Evolutionary conservation across 1,139 yeast species (phyloP).

Genomic region (Yamadazyma songkhlaensis): DNA sequence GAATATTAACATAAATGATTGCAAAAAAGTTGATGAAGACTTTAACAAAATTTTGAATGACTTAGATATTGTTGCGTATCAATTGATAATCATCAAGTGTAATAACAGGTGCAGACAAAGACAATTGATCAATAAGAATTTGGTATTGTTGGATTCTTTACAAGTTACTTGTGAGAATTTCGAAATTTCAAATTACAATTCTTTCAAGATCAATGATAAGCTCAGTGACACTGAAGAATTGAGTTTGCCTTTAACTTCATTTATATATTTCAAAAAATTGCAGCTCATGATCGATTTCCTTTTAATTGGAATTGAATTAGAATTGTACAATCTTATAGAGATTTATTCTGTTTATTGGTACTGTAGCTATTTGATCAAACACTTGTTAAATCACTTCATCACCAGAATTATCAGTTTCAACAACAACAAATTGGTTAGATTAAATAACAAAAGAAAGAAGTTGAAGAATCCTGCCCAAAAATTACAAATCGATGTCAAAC

Average conservation of each 20-base stretch:
- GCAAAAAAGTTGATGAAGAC: constrained; percentile 7
- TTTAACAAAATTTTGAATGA: constrained; percentile 24
- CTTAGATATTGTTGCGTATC: constrained; percentile 49
- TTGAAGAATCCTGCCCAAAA: constrained; percentile 3
- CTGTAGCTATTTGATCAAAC: constrained; percentile 49
- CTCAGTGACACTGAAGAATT: constrained; percentile 23
- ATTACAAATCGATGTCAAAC: constrained; percentile 37
- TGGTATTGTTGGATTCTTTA: constrained; percentile 69
- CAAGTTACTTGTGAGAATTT: constrained; percentile 65
- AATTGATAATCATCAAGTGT: constrained; percentile 54
- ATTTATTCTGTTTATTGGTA: constrained; percentile 68
- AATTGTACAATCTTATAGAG: constrained; percentile 73
- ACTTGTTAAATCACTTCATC: constrained; percentile 46
- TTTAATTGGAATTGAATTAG: constrained; percentile 73
- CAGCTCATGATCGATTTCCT: constrained; percentile 69
- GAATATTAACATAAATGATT: constrained; percentile 19
- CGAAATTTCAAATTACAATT: constrained; percentile 41
- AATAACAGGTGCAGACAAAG: constrained; percentile 84
- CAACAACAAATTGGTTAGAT: constrained; percentile 34
- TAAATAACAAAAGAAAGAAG: constrained; percentile 46
- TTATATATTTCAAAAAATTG: constrained; percentile 64
- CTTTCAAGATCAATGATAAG: constrained; percentile 33
- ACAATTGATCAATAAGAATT: constrained; percentile 59
- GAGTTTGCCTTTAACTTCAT: constrained; percentile 60
- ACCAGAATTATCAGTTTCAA: constrained; percentile 40